Evolutionary conservation across 108 stramenopile genomes (phyloP).

Genomic region (Skeletonema potamos): DNA sequence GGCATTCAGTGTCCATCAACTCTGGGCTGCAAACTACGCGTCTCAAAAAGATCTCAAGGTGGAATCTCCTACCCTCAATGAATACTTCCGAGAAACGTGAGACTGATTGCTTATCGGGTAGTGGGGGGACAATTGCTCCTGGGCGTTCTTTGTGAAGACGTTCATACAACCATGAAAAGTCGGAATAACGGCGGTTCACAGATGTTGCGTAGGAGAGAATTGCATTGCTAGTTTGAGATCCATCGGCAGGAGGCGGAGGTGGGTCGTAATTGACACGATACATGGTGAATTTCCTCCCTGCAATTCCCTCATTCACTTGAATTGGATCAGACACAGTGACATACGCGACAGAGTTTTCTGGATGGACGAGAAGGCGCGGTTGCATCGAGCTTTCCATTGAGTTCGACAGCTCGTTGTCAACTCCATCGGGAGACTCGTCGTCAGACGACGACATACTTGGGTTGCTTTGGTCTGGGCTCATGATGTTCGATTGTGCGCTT

Average conservation of each 20-base stretch:
- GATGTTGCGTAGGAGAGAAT: conserved; percentile 35
- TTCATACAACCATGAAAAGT: conserved; percentile 88
- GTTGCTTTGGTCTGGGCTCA: conserved; percentile 3
- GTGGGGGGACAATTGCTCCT: conserved; percentile 85
- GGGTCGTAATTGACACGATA: conserved; percentile 38
- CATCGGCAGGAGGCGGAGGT: conserved; percentile 5
- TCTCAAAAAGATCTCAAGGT: conserved; percentile 78
- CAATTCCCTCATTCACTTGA: conserved; percentile 26
- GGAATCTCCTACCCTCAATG: conserved; percentile 69
- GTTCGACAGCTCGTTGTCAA: neutral
- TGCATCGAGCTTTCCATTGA: neutral
- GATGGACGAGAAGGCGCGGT: conserved; percentile 12
- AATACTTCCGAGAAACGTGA: conserved; percentile 65
- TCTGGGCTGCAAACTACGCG: conserved; percentile 73
- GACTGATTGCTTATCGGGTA: conserved; percentile 77
- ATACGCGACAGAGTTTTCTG: conserved; percentile 11
- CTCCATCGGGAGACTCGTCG: neutral
- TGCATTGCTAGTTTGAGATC: neutral
- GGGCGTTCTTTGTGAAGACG: conserved; percentile 77
- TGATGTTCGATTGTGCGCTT: neutral
- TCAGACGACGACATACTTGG: neutral
- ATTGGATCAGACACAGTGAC: conserved; percentile 43
- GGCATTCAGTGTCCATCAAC: conserved; percentile 55
- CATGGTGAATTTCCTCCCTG: conserved; percentile 32
- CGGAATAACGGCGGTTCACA: conserved; percentile 82